A percentile compares a stretch with the other conserved stretches of the same genome.
phyloP scores from a whole-genome alignment of 352 stramenopile genomes.

The Elongisporangium anandrum region DNA sequence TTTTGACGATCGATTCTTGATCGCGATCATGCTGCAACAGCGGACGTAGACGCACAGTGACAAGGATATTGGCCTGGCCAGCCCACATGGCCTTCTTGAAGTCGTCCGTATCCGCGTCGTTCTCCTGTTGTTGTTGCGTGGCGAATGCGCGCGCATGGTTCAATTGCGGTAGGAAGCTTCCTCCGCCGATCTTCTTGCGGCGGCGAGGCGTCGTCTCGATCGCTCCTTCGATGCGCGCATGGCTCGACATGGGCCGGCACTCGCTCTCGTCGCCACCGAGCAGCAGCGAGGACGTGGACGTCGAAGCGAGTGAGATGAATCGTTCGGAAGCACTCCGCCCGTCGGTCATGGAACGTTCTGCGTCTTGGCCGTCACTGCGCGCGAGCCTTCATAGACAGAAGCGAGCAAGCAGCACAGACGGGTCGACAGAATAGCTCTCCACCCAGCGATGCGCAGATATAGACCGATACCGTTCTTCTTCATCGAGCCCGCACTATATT shows the following conservation, averaged over 20 bases:
- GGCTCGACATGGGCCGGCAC: constrained; percentile 18
- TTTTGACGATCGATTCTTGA: constrained; percentile 73
- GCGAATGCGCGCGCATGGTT: not conserved
- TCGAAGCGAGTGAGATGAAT: not conserved
- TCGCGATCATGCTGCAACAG: constrained; percentile 70
- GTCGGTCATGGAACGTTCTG: not conserved
- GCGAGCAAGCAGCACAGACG: not conserved
- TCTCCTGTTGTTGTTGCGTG: not conserved
- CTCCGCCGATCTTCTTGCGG: constrained; percentile 8
- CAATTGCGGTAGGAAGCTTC: constrained; percentile 17
- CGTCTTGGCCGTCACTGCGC: not conserved
- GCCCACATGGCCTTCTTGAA: constrained; percentile 84
- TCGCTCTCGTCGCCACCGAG: not conserved
- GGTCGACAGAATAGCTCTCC: not conserved
- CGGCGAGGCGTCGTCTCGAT: constrained; percentile 8
- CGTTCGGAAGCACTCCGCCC: not conserved
- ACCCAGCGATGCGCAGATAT: not conserved
- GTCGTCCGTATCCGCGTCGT: constrained; percentile 46
- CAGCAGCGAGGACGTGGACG: not conserved
- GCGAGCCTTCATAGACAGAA: not conserved
- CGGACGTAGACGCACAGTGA: constrained; percentile 85
- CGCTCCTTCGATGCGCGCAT: constrained; percentile 26
- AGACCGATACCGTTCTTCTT: not conserved
- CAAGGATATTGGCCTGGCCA: constrained; percentile 85
- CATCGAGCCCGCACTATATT: not conserved